A percentile compares a stretch with the other conserved stretches of the same genome.
phyloP scores from a whole-genome alignment of 805 yeast species.

The Metschnikowia borealis region DNA sequence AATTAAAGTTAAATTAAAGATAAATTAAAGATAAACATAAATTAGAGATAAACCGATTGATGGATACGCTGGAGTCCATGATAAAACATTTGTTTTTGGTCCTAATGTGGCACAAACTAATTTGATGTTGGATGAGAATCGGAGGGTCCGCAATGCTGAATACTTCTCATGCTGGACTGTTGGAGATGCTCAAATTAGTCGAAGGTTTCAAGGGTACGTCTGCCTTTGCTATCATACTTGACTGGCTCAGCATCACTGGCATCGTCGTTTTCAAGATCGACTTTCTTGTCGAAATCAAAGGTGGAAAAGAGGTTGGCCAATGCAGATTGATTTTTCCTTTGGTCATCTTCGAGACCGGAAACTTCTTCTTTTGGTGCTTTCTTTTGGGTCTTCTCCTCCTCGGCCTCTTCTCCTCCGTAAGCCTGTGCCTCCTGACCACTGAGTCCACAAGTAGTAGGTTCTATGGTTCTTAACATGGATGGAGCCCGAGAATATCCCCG shows the following conservation, averaged over 20 bases:
- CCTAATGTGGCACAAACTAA: too few relatives aligned
- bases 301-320: slow-evolving; percentile 45
- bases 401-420: background rate
- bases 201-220: slow-evolving; percentile 27
- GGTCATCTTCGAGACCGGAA: slow-evolving; percentile 16
- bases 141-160: too few relatives aligned
- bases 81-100: too few relatives aligned
- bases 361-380: too few relatives aligned
- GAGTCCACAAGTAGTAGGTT: slow-evolving; percentile 7
- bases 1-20: too few relatives aligned
- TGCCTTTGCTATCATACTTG: slow-evolving; percentile 44
- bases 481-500: slow-evolving; percentile 23
- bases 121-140: too few relatives aligned
- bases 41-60: too few relatives aligned
- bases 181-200: too few relatives aligned
- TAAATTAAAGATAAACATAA: too few relatives aligned
- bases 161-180: too few relatives aligned
- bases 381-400: too few relatives aligned
- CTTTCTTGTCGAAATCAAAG: slow-evolving; percentile 52
- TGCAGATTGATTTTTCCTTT: slow-evolving; percentile 38
- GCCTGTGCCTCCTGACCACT: slow-evolving; percentile 4
- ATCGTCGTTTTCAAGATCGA: slow-evolving; percentile 35
- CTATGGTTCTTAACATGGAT: background rate
- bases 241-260: slow-evolving; percentile 28
- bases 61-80: too few relatives aligned